Conservation (phyloP, 2,329 filamentous ascomycete genomes). For the Parafenestella ontariensis region DNA sequence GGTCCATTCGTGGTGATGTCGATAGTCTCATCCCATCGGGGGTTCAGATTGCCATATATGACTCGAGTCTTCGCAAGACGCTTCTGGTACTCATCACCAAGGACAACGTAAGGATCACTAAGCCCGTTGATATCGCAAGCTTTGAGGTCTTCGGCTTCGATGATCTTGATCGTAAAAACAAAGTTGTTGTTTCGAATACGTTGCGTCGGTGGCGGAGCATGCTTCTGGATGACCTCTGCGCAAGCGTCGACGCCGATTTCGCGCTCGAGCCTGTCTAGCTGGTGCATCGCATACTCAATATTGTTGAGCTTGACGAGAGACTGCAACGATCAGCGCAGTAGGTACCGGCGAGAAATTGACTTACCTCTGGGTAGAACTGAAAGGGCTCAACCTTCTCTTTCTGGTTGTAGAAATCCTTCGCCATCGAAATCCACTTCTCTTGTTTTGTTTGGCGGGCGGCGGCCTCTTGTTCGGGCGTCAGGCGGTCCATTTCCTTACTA, state of each 20-base stretch:
- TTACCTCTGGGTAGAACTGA: conserved; percentile 91
- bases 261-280: conserved; percentile 88
- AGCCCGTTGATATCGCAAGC: conserved; percentile 95
- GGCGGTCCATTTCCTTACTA: conserved; percentile 87
- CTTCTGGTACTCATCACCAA: conserved; percentile 97
- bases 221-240: conserved; percentile 77
- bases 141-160: conserved; percentile 96
- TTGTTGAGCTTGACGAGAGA: conserved; percentile 98
- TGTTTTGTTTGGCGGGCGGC: conserved; percentile 80
- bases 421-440: conserved; percentile 91
- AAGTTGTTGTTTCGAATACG: conserved; percentile 80
- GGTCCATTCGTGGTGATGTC: conserved; percentile 93
- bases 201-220: conserved; percentile 74
- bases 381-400: conserved; percentile 96
- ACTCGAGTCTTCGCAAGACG: conserved; percentile 93
- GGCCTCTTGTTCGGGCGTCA: conserved; percentile 85
- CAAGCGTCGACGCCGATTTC: conserved; percentile 92
- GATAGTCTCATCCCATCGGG: conserved; percentile 95
- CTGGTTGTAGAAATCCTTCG: conserved; percentile 89
- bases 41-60: conserved; percentile 87
- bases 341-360: conserved; percentile 24
- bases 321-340: conserved; percentile 53
- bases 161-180: conserved; percentile 98
- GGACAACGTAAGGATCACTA: conserved; percentile 95
- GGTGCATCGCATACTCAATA: conserved; percentile 90